Percentiles rank a stretch among this genome's conserved stretches.
Evolutionary conservation across 331 rosid genomes (phyloP).

Genomic region (Malus hybrid): DNA sequence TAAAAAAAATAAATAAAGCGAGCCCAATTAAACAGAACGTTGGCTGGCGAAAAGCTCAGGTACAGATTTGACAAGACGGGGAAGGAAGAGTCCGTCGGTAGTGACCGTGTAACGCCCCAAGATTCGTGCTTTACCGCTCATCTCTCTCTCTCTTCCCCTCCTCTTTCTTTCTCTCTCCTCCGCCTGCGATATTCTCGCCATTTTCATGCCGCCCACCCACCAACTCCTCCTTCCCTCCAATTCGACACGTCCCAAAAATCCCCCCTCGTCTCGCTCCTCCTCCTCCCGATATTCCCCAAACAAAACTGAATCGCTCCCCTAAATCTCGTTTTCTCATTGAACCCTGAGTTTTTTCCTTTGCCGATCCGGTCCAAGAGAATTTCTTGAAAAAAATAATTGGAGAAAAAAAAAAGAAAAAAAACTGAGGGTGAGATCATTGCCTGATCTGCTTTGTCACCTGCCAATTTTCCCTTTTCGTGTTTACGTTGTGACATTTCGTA

Average conservation of each 20-base stretch:
- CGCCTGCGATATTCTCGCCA: constrained; percentile 20
- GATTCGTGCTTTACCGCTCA: constrained; percentile 50
- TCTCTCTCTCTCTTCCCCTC: constrained; percentile 21
- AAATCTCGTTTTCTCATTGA: not conserved
- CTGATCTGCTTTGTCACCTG: constrained; percentile 12
- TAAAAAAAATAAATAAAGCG: not conserved
- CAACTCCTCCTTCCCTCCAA: not conserved
- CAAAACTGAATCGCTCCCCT: not conserved
- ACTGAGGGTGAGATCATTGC: constrained; percentile 1
- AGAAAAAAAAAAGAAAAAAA: not conserved
- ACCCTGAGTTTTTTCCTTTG: not conserved
- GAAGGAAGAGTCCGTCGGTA: not conserved
- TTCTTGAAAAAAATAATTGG: not conserved
- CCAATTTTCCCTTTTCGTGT: not conserved
- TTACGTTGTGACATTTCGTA: constrained; percentile 17
- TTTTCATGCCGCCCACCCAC: not conserved
- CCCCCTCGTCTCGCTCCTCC: not conserved
- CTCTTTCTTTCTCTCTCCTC: not conserved
- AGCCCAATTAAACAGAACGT: not conserved
- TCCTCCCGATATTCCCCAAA: not conserved
- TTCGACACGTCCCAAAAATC: constrained; percentile 1
- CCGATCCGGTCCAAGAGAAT: not conserved
- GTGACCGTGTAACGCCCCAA: constrained; percentile 4
- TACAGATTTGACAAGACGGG: not conserved
- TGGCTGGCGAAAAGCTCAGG: not conserved